Evolutionary conservation across 202 grass and related monocot species (phyloP), one percentile per base, ranked within the genome.

Genomic region (Sporobolus alterniflorus): DNA sequence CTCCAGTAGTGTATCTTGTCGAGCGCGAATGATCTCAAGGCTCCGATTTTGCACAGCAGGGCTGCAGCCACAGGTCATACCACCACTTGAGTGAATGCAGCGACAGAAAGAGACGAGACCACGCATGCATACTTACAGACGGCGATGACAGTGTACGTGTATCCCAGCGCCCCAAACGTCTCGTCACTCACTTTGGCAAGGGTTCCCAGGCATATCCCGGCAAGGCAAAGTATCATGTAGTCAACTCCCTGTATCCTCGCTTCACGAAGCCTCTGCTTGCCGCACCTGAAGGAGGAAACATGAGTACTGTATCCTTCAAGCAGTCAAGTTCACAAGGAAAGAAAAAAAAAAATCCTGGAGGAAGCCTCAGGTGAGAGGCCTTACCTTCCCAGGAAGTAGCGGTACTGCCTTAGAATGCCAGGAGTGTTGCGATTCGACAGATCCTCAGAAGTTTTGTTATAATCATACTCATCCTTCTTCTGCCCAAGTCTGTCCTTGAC

Each of bases 181-280:
- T 98, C 96, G 24, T 98, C 96, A 26, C 93, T 96, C 73, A 98
- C 93, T 94, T 98, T 96, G 21, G 96, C 96, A 40, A 98, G 93
- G 39, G 96, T 98, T 22, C 93, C 96, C 75, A 96, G 85, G 60
- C 96, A 98, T 71, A 98, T 91, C 62, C 96, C 96, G 9, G 91
- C 93, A 9, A 98, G 91, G 41, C 96, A 87, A 7, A 98, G 74
- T 61, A 99, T 96, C 71, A 99, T 28, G 71, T 90, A 99, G 76
- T 96, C 96, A 4, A 98, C 96, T 50, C 93, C 93, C 44, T 96
- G 96, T 82, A 94, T 96, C 67, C 96, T 89, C 3, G 93, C 96
- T 71, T 98, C 96, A 18, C 96, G 84, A 42, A 98, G 87, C 80
- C 91, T 87, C 64, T 99, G 96, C 73, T 96, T 99, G 49, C 91